A percentile compares a stretch with the other conserved stretches of the same genome.
Conservation (phyloP, 768 basidiomycete genomes). For the Artomyces pyxidatus region DNA sequence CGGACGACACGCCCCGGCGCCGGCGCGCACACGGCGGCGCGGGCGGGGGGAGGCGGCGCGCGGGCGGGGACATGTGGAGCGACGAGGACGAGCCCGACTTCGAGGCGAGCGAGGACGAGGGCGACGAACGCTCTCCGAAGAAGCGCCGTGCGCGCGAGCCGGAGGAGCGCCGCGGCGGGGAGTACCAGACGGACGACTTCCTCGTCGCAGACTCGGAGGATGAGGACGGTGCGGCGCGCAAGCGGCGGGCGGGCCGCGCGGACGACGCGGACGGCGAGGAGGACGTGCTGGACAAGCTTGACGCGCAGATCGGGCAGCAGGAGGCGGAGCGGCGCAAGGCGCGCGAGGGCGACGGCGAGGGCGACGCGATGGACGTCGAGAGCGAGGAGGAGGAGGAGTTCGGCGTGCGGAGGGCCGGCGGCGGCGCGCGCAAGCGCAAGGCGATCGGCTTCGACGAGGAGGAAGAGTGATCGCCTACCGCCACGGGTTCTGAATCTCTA, state of each 20-base stretch:
- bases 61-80: conserved; percentile 37
- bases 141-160: conserved; percentile 23
- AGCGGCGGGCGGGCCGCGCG: conserved; percentile 8
- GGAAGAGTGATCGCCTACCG: conserved; percentile 35
- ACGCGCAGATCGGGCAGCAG: conserved; percentile 52
- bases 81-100: conserved; percentile 59
- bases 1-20: conserved; percentile 41
- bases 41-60: conserved; percentile 24
- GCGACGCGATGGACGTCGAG: conserved; percentile 60
- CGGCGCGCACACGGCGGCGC: conserved; percentile 19
- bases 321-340: conserved; percentile 45
- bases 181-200: conserved; percentile 83
- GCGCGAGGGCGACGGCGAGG: conserved; percentile 29
- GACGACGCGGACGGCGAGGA: conserved; percentile 33
- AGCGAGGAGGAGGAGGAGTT: conserved; percentile 67
- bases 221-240: conserved; percentile 26
- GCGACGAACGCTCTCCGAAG: conserved; percentile 39
- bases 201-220: conserved; percentile 77
- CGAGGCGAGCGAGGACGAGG: conserved; percentile 34
- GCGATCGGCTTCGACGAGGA: conserved; percentile 56
- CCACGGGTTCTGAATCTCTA: background rate
- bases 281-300: conserved; percentile 65
- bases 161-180: conserved; percentile 48
- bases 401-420: conserved; percentile 46
- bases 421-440: conserved; percentile 44